Conservation (phyloP, 306 rosid species). For the Cicer chorassanicum region DNA sequence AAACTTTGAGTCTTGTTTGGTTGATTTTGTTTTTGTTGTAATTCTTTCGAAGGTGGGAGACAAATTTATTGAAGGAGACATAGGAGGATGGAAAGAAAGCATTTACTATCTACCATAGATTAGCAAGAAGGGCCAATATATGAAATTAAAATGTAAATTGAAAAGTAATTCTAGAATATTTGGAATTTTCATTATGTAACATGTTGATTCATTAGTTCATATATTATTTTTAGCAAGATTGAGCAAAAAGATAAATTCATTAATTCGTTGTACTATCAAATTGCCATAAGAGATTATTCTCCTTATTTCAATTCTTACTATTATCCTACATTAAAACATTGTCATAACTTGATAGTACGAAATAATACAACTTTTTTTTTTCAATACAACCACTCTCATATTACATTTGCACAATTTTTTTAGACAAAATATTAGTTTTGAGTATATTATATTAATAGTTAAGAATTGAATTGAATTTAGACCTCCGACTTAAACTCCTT, state of each 20-base stretch:
- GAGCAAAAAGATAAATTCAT: not conserved
- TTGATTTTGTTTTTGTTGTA: slow-evolving; percentile 39
- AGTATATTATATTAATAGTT: no score
- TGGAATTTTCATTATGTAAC: not conserved
- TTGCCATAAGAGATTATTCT: not conserved
- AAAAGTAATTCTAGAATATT: not conserved
- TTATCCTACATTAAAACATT: not conserved
- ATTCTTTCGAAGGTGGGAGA: slow-evolving; percentile 53
- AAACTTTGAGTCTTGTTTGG: slow-evolving; percentile 7
- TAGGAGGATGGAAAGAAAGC: slow-evolving; percentile 86
- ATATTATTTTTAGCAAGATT: slow-evolving; percentile 18
- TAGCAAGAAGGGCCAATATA: not conserved
- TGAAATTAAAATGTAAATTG: no score
- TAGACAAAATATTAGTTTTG: no score
- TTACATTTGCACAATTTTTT: no score
- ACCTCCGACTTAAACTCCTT: no score
- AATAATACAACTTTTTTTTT: no score
- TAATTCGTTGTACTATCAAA: not conserved
- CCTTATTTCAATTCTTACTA: not conserved
- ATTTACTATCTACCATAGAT: slow-evolving; percentile 1
- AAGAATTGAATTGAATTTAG: no score
- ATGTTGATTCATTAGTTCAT: not conserved
- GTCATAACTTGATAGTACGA: no score
- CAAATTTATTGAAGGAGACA: slow-evolving; percentile 48
- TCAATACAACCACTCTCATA: no score